Percentiles rank a stretch among this genome's conserved stretches.
phyloP scores from a whole-genome alignment of 1,284 basidiomycete species.

The Naganishia cerealis region DNA sequence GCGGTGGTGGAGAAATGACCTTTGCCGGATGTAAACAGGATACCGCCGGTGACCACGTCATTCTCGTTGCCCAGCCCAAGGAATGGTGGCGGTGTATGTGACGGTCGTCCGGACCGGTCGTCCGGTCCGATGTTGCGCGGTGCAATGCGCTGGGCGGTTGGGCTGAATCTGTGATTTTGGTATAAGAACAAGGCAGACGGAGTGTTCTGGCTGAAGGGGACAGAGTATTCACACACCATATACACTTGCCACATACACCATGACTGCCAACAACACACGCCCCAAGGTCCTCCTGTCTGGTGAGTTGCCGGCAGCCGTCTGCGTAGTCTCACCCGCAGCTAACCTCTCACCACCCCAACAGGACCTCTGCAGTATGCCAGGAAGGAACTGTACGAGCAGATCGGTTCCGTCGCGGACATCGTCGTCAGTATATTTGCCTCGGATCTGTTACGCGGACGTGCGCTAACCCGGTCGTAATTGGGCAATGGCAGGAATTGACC shows the following conservation, averaged over 20 bases:
- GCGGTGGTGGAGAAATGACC: too few relatives aligned
- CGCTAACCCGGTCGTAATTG: background rate
- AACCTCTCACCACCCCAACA: background rate
- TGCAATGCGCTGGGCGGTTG: too few relatives aligned
- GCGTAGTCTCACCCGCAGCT: background rate
- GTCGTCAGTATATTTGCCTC: conserved; percentile 12
- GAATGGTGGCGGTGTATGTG: too few relatives aligned
- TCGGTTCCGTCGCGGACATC: conserved; percentile 29
- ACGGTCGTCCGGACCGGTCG: too few relatives aligned
- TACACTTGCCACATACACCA: background rate
- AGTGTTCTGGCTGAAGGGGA: too few relatives aligned
- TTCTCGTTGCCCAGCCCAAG: too few relatives aligned
- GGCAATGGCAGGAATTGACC: conserved; percentile 61
- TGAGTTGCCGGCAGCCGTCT: background rate
- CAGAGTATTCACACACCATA: too few relatives aligned
- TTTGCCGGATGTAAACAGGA: too few relatives aligned
- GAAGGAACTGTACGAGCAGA: conserved; percentile 23
- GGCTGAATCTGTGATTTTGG: too few relatives aligned
- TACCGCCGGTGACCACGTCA: too few relatives aligned
- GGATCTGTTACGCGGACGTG: background rate
- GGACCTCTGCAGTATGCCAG: conserved; percentile 28
- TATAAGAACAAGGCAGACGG: too few relatives aligned
- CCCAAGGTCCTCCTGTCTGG: conserved; percentile 24
- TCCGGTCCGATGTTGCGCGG: too few relatives aligned
- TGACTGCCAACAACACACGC: conserved; percentile 11